These are phyloP conservation scores for Colletotrichum magnum DNA, from an alignment of 2,329 filamentous ascomycete genomes.

Conservation along the genomic window DNA sequence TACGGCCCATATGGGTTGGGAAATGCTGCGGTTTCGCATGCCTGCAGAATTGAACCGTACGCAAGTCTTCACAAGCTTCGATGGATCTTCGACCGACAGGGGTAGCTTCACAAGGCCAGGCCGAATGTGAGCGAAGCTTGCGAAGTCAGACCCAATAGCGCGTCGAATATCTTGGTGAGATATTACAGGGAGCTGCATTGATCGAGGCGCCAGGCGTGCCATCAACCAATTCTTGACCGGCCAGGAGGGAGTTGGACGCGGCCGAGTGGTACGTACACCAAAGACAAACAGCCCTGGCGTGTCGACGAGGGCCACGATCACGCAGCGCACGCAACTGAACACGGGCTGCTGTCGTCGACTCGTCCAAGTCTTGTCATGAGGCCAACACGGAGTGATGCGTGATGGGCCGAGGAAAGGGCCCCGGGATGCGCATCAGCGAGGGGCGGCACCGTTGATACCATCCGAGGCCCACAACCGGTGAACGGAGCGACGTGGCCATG, in stretches of 20 bases:
- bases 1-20: background rate
- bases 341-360: too few species aligned
- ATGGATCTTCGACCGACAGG: background rate
- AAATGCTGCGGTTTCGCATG: conserved; percentile 7
- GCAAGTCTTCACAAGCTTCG: background rate
- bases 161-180: background rate
- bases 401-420: background rate
- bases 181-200: background rate
- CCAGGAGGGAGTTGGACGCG: background rate
- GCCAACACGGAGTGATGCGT: background rate
- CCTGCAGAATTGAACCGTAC: background rate
- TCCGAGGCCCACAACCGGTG: conserved; percentile 10
- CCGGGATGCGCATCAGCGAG: background rate
- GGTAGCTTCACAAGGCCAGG: background rate
- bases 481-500: conserved; percentile 6
- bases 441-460: background rate
- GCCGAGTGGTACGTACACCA: background rate
- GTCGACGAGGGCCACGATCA: background rate
- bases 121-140: conserved; percentile 7
- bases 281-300: background rate
- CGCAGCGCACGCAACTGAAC: too few species aligned
- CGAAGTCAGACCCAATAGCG: background rate
- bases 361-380: background rate
- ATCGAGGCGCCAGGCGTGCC: background rate
- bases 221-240: conserved; percentile 5